Conservation (phyloP, 2,329 filamentous ascomycete species). For the Talaromyces sp. region DNA sequence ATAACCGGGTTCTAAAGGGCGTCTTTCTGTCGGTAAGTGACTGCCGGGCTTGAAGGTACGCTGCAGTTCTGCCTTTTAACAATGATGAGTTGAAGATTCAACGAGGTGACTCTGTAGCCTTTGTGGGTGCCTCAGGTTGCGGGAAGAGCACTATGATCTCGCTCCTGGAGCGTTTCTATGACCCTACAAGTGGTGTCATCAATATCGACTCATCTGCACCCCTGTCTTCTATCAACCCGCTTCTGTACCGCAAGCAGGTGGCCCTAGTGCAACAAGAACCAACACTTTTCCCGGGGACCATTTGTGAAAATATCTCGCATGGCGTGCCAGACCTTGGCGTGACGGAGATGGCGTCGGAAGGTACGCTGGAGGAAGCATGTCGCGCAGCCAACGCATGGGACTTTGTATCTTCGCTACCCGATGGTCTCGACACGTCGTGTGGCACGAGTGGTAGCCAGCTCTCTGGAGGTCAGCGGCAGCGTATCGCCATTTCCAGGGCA, state of each 20-base stretch:
- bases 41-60: slow-evolving; percentile 89
- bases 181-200: slow-evolving; percentile 73
- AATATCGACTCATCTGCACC: slow-evolving; percentile 51
- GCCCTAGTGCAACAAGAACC: slow-evolving; percentile 91
- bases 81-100: slow-evolving; percentile 68
- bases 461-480: slow-evolving; percentile 80
- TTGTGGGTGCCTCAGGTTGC: slow-evolving; percentile 84
- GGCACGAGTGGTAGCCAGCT: slow-evolving; percentile 64
- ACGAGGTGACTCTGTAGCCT: slow-evolving; percentile 82
- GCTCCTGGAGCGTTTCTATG: slow-evolving; percentile 91
- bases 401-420: slow-evolving; percentile 58
- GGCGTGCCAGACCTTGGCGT: slow-evolving; percentile 64
- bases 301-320: slow-evolving; percentile 80
- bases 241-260: slow-evolving; percentile 71
- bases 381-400: slow-evolving; percentile 89
- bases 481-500: slow-evolving; percentile 74
- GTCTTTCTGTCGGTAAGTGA: too few relatives aligned
- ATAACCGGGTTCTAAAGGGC: too few relatives aligned
- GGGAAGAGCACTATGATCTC: slow-evolving; percentile 94
- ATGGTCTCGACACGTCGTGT: slow-evolving; percentile 65
- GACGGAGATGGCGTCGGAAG: slow-evolving; percentile 48
- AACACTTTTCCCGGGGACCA: slow-evolving; percentile 80
- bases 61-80: slow-evolving; percentile 79
- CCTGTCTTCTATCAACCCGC: slow-evolving; percentile 55
- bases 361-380: slow-evolving; percentile 58